Evolutionary conservation across 192 early-diverging fungal genomes (phyloP).

Genomic region (Coemansia reversa): DNA sequence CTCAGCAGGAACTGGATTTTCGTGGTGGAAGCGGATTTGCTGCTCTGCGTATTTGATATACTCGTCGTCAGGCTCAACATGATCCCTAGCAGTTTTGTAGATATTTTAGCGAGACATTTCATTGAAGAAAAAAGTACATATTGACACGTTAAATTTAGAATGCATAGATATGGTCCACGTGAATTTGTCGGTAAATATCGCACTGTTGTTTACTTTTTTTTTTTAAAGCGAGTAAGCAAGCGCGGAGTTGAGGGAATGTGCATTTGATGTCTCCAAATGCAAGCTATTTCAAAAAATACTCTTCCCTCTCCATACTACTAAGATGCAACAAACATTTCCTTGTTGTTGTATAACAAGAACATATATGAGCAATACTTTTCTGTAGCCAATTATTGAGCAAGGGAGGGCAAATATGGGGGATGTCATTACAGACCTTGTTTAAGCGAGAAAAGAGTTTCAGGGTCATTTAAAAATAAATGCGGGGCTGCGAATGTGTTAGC

Average conservation of each 20-base stretch:
- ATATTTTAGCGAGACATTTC: neutral
- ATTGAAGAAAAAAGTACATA: neutral
- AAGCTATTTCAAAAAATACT: neutral
- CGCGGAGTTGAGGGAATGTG: neutral
- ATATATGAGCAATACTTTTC: neutral
- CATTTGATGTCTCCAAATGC: neutral
- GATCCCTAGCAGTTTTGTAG: slow-evolving; percentile 67
- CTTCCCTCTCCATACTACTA: neutral
- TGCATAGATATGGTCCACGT: neutral
- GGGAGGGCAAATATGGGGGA: neutral
- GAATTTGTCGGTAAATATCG: neutral
- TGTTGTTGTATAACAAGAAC: neutral
- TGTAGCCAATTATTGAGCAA: neutral
- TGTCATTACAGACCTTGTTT: neutral
- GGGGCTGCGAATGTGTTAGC: neutral
- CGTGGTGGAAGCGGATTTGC: slow-evolving; percentile 72
- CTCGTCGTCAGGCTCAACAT: slow-evolving; percentile 85
- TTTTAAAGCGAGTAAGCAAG: neutral
- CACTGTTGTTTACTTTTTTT: neutral
- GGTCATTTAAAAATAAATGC: neutral
- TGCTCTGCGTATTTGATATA: slow-evolving; percentile 75
- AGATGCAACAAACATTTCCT: neutral
- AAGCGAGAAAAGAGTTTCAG: neutral
- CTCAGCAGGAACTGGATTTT: slow-evolving; percentile 63
- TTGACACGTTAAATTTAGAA: slow-evolving; percentile 1